Evolutionary conservation across 108 stramenopile genomes (phyloP), one percentile per base, ranked within the genome.

Genomic region (Nannochloropsis salina): DNA sequence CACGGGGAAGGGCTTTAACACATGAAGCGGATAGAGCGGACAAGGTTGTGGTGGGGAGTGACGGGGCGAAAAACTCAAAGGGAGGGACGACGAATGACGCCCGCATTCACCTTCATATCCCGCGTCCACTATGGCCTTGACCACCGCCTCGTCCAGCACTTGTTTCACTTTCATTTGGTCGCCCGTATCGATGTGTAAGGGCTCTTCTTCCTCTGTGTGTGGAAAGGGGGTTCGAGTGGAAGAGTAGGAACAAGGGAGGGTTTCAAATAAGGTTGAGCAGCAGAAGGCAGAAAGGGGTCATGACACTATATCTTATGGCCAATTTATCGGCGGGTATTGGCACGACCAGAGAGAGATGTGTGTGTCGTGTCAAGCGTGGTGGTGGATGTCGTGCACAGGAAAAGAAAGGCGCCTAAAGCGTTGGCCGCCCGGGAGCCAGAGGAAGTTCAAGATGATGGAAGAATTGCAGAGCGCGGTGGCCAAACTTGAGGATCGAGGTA

Each of bases 161-260:
- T 98, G 98, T 88, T 97, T 97, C 85, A 98, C 90, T 91, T 98
- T 97, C 85, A 98, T 91, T 80, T 94, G 93, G 89, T 98, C 98
- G 11, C 98, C 98, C 21, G 95, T 92, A 61, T 98, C 97, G 45
- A 98, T 95, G 86, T 95, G 94, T 83, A 89, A 89, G 43, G 84
- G 87, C 31, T 90, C 90, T 31, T 84, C 87, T 43, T 87, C 84
- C 9, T 83, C 86, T 43, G 61, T 74, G 4, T 31, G 61, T 6
- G 61, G 15, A n/a, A 15, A 74, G 61, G 61, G 6, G n/a, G 61
- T 15, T 74, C 3, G n/a, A n/a, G 20, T n/a, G 61, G 61, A n/a
- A 74, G 61, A 74, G 47, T 74, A 74, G 61, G 2, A 2, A 6
- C 4, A 6, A 74, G n/a, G 3, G n/a, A 74, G 5, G 31, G 31